Base-by-base conservation (phyloP, 148 eudicot genomes). In the Selenicereus undatus region DNA sequence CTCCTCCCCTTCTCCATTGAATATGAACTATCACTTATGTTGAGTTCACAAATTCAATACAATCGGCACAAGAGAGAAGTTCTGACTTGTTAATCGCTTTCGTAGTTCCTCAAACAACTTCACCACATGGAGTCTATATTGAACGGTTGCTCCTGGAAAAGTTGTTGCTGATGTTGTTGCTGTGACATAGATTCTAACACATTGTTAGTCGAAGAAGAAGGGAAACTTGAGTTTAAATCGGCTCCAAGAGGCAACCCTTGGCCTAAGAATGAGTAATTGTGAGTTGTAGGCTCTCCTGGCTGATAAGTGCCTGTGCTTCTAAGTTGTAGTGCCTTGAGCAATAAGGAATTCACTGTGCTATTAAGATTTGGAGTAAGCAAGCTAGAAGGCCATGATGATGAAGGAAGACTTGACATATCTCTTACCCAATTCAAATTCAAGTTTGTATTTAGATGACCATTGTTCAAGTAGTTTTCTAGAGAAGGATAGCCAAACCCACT, bases 111-210 rank as follows among this genome's bases (percentile, higher is more conserved):
- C 64, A 50, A 22, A 52, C 43, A 54, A 43, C 76, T 70, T 89
- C 86, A 92, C 96, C 98, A 94, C 82, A 92, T 83, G 85, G 98
- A 88, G 89, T 92, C 97, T 93, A 92, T 81, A 77, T 92, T 88
- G 78, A 87, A 94, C 52, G 90, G 91, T 81, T 94, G 97, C 79
- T 86, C 88, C 65, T 81, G 86, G 17, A 78, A 52, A 66, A 66
- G 71, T 66, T 26, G 68, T 52, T 75, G 84, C 22, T 75, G 82
- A 2, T 81, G 76, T 42, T 77, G 88, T 30, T 71, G 72, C 43
- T 82, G 89, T 52, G 45, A 36, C 17, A 71, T 8, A 30, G 74
- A 39, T 13, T 82, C 87, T 24, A 84, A 82, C 50, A 80, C 88
- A 58, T 84, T 58, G 17, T 71, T 84, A 82, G 62, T 83, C 21